These are phyloP conservation scores for Hirsutella rhossiliensis DNA, from an alignment of 2,329 filamentous ascomycete species.

Conservation along the genomic window DNA sequence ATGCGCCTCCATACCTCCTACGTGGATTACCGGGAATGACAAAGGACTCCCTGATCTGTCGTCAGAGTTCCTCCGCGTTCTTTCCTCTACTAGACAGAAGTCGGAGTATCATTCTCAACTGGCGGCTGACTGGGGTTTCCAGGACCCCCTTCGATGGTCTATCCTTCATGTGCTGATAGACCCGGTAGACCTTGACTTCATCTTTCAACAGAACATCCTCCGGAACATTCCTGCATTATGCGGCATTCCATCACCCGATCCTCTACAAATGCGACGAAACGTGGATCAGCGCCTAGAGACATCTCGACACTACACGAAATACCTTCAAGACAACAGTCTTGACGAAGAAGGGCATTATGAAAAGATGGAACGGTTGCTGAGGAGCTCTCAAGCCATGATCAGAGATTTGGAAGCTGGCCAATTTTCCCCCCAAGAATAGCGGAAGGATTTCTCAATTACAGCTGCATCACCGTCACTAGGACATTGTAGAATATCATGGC, in stretches of 20 bases:
- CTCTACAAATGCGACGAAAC: not conserved
- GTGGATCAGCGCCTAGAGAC: not conserved
- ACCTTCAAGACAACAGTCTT: not conserved
- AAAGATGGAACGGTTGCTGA: not conserved
- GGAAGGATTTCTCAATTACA: too few relatives aligned
- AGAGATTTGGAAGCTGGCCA: too few relatives aligned
- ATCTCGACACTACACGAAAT: not conserved
- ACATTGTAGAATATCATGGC: too few relatives aligned
- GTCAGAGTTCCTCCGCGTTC: not conserved
- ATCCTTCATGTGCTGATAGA: not conserved
- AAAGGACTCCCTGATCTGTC: not conserved
- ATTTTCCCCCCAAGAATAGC: too few relatives aligned
- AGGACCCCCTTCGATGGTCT: not conserved
- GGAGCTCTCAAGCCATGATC: too few relatives aligned
- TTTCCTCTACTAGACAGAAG: not conserved
- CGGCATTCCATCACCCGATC: not conserved
- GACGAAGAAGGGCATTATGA: not conserved
- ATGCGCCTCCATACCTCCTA: not conserved
- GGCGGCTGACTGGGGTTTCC: not conserved
- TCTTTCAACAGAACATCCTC: not conserved
- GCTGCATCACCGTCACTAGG: too few relatives aligned
- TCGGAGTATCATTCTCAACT: not conserved
- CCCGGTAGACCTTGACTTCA: not conserved
- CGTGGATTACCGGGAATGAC: not conserved
- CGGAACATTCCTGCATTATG: not conserved